Evolutionary conservation across 1,139 yeast genomes (phyloP), one percentile per base, ranked within the genome.

Genomic region (Protomyces inouyei): DNA sequence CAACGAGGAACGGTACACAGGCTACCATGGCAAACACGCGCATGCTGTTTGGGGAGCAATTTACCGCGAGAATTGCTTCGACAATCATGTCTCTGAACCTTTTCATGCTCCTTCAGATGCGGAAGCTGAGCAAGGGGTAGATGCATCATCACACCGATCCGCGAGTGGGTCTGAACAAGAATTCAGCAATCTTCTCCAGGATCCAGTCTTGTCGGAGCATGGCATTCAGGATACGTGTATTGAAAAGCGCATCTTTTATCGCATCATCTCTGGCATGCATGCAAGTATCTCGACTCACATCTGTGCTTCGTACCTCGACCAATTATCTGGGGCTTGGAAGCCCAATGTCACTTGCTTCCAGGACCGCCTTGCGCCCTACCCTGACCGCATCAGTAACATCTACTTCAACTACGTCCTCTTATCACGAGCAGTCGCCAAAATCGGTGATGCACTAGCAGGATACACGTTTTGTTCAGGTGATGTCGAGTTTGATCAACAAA

Each of bases 1-100:
- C 66, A 95, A 95, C 72, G 97, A 97, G 0, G 99, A 95, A 76
- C 81, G 98, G 72, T 95, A 89, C 76, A 95, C 98, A 0, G 98
- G 98, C 0, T 95, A 95, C 73, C 88, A 92, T 54, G 98, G 98
- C 40, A 83, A 86, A 64, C 97, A 93, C 72, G 90, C 97, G 28
- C 85, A 86, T 70, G 92, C 87, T 73, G 89, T 95, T 61, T 95
- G 99, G 99, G 80, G 85, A 56, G 90, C 95, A 67, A 91, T 95
- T 54, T 95, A 95, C 75, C 84, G 85, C 60, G 97, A 93, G 72
- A 91, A 92, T 78, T 91, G 97, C 74, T 92, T 92, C 76, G 78
- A 77, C 2, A 38, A 57, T 10, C 64, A 60, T 35, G 38, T 52
- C 8, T n/a, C 28, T 14, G 70, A 70, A 37, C 65, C 70, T 25